Conservation (phyloP, 352 stramenopile species). For the Phytopythium delawarense region DNA sequence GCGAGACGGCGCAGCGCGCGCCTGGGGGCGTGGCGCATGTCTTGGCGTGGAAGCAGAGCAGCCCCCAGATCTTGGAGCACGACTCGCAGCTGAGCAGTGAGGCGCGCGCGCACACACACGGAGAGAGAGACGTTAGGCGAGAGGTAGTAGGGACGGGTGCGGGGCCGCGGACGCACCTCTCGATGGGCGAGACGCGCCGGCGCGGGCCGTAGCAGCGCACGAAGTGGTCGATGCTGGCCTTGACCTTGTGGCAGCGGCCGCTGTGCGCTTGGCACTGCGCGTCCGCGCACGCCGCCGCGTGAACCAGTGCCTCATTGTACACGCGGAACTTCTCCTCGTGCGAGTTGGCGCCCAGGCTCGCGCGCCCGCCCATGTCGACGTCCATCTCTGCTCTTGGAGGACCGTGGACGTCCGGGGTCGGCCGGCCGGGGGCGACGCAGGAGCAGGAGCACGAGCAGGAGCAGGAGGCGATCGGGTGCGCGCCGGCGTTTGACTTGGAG, state of each 20-base stretch:
- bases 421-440: too few species aligned
- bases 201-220: constrained; percentile 79
- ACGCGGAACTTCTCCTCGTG: constrained; percentile 84
- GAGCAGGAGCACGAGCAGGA: too few species aligned
- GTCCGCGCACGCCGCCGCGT: constrained; percentile 57
- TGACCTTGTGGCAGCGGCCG: constrained; percentile 84
- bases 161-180: constrained; percentile 40
- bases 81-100: constrained; percentile 50
- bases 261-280: constrained; percentile 53
- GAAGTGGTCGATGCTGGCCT: constrained; percentile 87
- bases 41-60: constrained; percentile 87
- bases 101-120: neutral
- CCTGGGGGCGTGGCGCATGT: constrained; percentile 49
- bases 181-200: constrained; percentile 62
- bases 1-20: constrained; percentile 68
- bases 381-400: constrained; percentile 22
- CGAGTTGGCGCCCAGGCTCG: constrained; percentile 18
- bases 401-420: too few species aligned
- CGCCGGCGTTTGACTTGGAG: neutral
- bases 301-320: constrained; percentile 80
- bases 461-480: too few species aligned
- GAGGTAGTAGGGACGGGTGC: too few species aligned
- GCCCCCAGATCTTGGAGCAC: constrained; percentile 82
- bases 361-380: constrained; percentile 33
- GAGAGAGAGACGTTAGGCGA: neutral